Evolutionary conservation across 1,139 yeast species (phyloP), one percentile per base, ranked within the genome.

Genomic region (Pneumocystis canis): DNA sequence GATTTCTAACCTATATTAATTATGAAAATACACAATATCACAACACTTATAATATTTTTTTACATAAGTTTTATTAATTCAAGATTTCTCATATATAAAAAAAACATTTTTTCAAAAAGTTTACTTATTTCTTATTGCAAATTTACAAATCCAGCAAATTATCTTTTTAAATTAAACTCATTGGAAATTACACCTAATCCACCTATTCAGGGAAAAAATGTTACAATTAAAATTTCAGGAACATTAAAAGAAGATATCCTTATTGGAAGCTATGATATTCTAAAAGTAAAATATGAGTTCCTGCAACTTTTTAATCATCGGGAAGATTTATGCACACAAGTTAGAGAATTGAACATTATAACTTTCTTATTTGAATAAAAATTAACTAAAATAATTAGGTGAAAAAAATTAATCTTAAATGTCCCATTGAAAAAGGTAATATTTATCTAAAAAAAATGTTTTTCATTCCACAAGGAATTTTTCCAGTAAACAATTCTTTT

Each of bases 221-320:
- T 92, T 72, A 86, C 95, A 18, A 82, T 94, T 66, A 73, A 79
- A 33, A 98, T 96, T 3, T 73, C 77, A 20, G 98, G 96, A 1
- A 73, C 72, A 60, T 75, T 90, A 65, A 69, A 77, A 56, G 73
- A 80, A 63, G 79, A 78, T 25, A 77, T 94, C 59, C 82, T 75
- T 58, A 92, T 83, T 54, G 98, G 98, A 53, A 88, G 97, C 0
- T 92, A 89, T 71, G 95, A 92, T 62, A 96, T 89, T 67, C 89
- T 92, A 54, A 95, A 89, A 68, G 97, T 94, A 41, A 81, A 88
- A 68, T 86, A 89, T 71, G 98, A 97, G 11, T 89, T 87, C 76
- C 90, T 92, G 73, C 85, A 86, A 70, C 79, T 92, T 66, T 75
- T 94, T 63, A 86, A 88, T 69, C 89, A 89, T 72, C 87, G 94